Percentiles rank a stretch among this genome's conserved stretches.
Evolutionary conservation across 192 early-diverging fungal species (phyloP).

Genomic region (Oehlia diaphana): DNA sequence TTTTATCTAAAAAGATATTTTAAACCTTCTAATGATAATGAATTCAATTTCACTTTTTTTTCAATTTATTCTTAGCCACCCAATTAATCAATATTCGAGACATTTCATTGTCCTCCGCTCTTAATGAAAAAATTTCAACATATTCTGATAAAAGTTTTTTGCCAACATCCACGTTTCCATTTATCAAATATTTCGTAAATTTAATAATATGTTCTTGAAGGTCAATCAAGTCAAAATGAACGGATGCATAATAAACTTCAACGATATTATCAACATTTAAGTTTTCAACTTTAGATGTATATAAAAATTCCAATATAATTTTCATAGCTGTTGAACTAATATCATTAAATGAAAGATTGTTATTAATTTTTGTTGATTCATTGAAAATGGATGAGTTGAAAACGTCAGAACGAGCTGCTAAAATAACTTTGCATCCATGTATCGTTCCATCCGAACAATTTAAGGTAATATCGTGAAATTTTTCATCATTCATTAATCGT

Average conservation of each 20-base stretch:
- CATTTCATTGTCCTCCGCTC: no score
- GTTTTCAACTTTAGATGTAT: background rate
- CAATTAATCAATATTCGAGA: no score
- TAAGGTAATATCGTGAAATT: background rate
- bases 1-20: no score
- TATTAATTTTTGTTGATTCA: background rate
- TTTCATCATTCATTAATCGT: background rate
- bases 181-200: no score
- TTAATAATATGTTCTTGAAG: no score
- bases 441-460: background rate
- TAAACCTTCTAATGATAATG: no score
- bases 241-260: background rate
- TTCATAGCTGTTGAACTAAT: slow-evolving; percentile 2
- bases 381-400: background rate
- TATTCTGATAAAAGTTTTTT: no score
- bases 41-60: no score
- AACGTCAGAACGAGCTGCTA: background rate
- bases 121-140: no score
- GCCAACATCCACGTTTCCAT: no score
- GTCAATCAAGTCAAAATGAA: background rate
- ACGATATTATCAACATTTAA: background rate
- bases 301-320: slow-evolving; percentile 2
- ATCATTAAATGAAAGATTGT: background rate
- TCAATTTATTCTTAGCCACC: no score
- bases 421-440: background rate